Evolutionary conservation across 2,329 filamentous ascomycete species (phyloP).

Genomic region (Graphium sp.): DNA sequence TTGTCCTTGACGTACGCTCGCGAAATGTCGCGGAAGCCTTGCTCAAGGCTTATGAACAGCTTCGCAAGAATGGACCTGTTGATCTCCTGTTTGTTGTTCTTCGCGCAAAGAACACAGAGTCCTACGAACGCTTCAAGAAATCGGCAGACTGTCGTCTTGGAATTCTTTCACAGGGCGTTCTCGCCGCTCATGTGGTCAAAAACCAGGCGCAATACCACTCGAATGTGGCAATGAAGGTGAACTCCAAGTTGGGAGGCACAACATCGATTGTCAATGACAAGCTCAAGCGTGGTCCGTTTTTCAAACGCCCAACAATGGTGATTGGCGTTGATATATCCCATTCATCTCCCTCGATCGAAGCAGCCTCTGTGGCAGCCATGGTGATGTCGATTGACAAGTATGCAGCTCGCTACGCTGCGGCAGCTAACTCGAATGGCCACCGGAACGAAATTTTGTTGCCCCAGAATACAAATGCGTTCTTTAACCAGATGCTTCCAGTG

Average conservation of each 20-base stretch:
- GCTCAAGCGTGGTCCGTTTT: constrained; percentile 3
- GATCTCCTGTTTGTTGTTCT: constrained; percentile 72
- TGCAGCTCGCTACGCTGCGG: constrained; percentile 60
- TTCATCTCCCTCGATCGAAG: constrained; percentile 46
- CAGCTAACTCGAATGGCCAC: constrained; percentile 68
- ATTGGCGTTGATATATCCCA: constrained; percentile 90
- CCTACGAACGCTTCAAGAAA: constrained; percentile 81
- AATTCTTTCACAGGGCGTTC: constrained; percentile 72
- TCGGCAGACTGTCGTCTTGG: constrained; percentile 72
- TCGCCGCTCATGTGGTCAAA: constrained; percentile 50
- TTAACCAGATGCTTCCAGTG: constrained; percentile 42
- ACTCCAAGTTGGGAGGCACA: constrained; percentile 79
- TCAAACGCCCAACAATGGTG: constrained; percentile 50
- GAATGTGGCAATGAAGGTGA: constrained; percentile 94
- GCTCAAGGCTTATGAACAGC: constrained; percentile 31
- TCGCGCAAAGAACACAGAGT: constrained; percentile 48
- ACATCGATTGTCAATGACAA: constrained; percentile 35
- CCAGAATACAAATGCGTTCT: constrained; percentile 46
- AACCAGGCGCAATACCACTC: constrained; percentile 71
- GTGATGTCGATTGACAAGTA: constrained; percentile 62
- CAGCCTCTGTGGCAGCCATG: constrained; percentile 72
- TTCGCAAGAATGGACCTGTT: constrained; percentile 35
- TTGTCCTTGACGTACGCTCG: constrained; percentile 16
- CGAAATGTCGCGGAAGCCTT: constrained; percentile 7
- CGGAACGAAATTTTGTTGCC: constrained; percentile 64